These are phyloP conservation scores for Plasmodium chabaudi DNA, from an alignment of 169 alveolate species.

Conservation along the genomic window DNA sequence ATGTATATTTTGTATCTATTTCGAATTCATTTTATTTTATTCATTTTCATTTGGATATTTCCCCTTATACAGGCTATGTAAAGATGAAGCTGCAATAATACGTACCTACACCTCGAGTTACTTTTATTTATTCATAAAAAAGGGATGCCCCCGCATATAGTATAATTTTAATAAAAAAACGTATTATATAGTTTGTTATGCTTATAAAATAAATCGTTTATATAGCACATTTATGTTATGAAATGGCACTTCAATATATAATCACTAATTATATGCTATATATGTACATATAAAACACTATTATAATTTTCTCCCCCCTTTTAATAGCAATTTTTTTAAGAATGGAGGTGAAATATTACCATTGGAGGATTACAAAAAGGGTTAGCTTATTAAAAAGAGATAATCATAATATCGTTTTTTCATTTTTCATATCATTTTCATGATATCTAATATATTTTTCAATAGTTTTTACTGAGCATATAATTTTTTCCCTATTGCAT, in stretches of 20 bases:
- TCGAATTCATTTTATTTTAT: not conserved
- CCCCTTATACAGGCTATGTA: constrained; percentile 37
- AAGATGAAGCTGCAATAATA: constrained; percentile 63
- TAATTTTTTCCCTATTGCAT: not conserved
- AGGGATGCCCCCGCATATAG: constrained; percentile 72
- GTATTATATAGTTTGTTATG: not conserved
- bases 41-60: not conserved
- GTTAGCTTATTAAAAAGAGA: constrained; percentile 1
- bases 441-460: no score
- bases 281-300: no score
- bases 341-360: constrained; percentile 57
- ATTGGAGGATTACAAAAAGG: constrained; percentile 59
- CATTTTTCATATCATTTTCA: no score
- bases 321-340: constrained; percentile 57
- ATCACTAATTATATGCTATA: not conserved
- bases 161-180: not conserved
- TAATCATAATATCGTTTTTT: not conserved
- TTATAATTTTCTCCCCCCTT: constrained; percentile 7
- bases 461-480: no score
- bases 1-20: not conserved
- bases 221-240: no score
- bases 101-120: constrained; percentile 54
- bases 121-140: constrained; percentile 37
- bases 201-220: no score
- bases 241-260: not conserved